A percentile compares a stretch with the other conserved stretches of the same genome.
Conservation (phyloP, 2,329 filamentous ascomycete genomes). For the Fusarium udum region DNA sequence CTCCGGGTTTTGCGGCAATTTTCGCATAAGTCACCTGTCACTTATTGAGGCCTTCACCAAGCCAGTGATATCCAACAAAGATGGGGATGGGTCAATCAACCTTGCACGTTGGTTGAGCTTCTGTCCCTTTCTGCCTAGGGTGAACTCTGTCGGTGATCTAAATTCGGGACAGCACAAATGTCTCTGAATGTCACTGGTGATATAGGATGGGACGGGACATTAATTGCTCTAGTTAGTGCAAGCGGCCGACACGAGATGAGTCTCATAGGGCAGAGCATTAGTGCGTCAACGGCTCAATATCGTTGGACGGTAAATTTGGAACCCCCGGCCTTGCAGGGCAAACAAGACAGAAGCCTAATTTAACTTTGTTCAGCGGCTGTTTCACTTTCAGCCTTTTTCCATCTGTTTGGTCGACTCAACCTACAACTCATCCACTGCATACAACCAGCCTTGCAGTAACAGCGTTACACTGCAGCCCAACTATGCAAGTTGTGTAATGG, state of each 20-base stretch:
- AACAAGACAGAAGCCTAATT: constrained; percentile 36
- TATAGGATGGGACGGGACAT: background rate
- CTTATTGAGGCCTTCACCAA: background rate
- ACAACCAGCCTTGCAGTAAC: constrained; percentile 13
- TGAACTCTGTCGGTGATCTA: background rate
- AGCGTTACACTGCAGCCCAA: constrained; percentile 5
- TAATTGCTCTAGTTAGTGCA: background rate
- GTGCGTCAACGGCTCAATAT: constrained; percentile 1
- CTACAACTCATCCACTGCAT: background rate
- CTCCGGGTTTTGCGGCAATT: constrained; percentile 15
- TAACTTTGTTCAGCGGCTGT: constrained; percentile 34
- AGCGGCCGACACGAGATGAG: constrained; percentile 8
- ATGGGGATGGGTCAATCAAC: background rate
- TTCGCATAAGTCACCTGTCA: background rate
- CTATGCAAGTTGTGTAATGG: background rate
- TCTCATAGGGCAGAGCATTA: constrained; percentile 18
- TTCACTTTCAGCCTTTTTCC: constrained; percentile 28
- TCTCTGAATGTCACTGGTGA: background rate
- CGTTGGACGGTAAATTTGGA: constrained; percentile 29
- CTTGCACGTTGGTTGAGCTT: background rate
- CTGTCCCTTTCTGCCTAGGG: background rate
- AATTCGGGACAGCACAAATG: background rate
- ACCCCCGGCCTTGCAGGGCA: constrained; percentile 23
- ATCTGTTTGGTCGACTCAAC: background rate
- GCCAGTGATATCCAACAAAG: background rate